Base-by-base conservation (phyloP, 345 rosid genomes). In the Cardamine resedifolia region DNA sequence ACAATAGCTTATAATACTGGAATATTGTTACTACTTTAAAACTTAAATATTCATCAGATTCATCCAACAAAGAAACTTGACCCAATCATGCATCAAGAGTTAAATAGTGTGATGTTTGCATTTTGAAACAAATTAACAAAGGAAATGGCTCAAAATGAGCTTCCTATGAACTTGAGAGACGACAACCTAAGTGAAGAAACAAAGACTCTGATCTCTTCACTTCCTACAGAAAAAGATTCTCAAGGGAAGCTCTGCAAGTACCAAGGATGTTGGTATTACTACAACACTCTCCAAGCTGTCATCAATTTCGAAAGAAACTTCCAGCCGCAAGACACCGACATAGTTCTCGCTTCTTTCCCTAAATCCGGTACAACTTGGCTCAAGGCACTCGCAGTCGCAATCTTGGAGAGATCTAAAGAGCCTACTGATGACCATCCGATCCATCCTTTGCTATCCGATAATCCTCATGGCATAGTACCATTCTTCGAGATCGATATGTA, bases 391-490 rank as follows among this genome's bases (percentile, higher is more conserved):
- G 26, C 71, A 26, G 5, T 70, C 6, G 27, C 79, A 18, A 24
- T 72, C 10, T 23, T 48, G 0, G 74, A 61, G 19, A 28, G 75
- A 49, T 44, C 60, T 58, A 1, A 60, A 27, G 9, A 26, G 20
- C 2, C 48, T 39, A 10, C 8, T 15, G 77, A 74, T 70, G 34
- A 58, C 24, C 7, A 4, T 53, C 5, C 16, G 5, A 33, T 10
- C 5, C 75, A 68, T 62, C 90, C 86, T 63, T 69, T 88, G 36
- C 72, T 81, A 16, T 38, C 78, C 0, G 38, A 66, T 7, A 88
- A 80, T 19, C 92, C 90, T 31, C 90, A 88, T 27, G 80, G 36
- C 16, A 77, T 88, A 14, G 75, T 88, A 5, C 90, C 87, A 1
- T 85, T 84, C 64, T 36, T 88, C 47, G 90, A 84, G 64, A 7